Conservation (phyloP, 2,329 filamentous ascomycete species). For the Xylaria sp. region DNA sequence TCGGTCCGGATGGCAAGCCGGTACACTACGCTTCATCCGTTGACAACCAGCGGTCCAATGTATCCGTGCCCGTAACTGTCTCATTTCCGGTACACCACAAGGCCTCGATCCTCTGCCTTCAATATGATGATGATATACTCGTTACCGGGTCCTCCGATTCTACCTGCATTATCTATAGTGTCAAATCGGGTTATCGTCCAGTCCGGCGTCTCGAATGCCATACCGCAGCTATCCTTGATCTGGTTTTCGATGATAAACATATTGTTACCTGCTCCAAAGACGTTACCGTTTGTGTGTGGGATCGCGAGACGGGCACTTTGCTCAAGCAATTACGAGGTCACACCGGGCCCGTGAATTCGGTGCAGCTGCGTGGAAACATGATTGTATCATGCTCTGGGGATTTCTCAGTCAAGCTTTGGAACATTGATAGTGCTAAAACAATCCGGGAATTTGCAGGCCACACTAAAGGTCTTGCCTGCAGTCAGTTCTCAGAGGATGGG, state of each 20-base stretch:
- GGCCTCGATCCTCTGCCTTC: conserved; percentile 92
- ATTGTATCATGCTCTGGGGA: conserved; percentile 95
- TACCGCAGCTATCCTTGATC: conserved; percentile 87
- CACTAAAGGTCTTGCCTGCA: conserved; percentile 92
- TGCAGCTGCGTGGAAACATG: conserved; percentile 92
- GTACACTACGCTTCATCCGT: conserved; percentile 66
- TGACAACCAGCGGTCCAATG: conserved; percentile 58
- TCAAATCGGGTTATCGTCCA: conserved; percentile 80
- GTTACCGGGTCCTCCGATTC: conserved; percentile 95
- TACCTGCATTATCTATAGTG: conserved; percentile 90
- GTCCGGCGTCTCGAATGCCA: conserved; percentile 82
- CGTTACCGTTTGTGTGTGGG: conserved; percentile 92
- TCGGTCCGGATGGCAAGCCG: conserved; percentile 61
- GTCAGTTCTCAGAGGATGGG: conserved; percentile 96
- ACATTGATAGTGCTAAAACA: conserved; percentile 85
- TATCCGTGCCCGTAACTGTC: conserved; percentile 64
- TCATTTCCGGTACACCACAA: conserved; percentile 78
- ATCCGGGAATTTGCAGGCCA: conserved; percentile 91
- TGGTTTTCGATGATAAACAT: conserved; percentile 90
- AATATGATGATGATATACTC: conserved; percentile 92
- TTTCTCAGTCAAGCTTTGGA: conserved; percentile 94
- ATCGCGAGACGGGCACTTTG: conserved; percentile 79
- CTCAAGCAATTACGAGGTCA: conserved; percentile 86
- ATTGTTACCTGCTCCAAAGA: conserved; percentile 99
- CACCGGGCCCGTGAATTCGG: conserved; percentile 91